A percentile compares a stretch with the other conserved stretches of the same genome.
Evolutionary conservation across 345 rosid genomes (phyloP).

Genomic region (Populus nigra): DNA sequence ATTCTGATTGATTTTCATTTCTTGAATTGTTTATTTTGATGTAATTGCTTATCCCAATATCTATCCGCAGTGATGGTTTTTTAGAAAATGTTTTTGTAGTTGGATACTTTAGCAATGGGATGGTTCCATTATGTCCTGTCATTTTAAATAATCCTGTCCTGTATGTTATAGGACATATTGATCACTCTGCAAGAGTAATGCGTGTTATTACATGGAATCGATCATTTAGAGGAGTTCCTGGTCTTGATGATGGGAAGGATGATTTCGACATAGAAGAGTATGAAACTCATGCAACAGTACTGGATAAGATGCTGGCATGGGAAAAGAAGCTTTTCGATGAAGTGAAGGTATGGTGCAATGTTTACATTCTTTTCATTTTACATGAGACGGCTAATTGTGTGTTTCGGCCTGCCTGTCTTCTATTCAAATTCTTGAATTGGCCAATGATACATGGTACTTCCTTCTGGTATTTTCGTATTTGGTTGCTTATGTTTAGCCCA

Average conservation of each 20-base stretch:
- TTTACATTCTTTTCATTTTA: not conserved
- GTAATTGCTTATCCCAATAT: not conserved
- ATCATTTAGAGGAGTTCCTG: constrained; percentile 61
- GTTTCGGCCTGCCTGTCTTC: not conserved
- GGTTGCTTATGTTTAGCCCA: not conserved
- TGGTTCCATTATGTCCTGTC: not conserved
- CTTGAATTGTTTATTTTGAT: not conserved
- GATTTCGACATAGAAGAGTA: constrained; percentile 73
- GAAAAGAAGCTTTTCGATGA: constrained; percentile 96
- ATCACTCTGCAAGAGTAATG: constrained; percentile 94
- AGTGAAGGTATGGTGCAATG: constrained; percentile 65
- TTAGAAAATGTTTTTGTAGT: not conserved
- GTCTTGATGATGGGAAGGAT: constrained; percentile 58
- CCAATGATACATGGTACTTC: not conserved
- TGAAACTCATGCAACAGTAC: constrained; percentile 93
- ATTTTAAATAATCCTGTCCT: not conserved
- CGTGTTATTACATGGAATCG: constrained; percentile 97
- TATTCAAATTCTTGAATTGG: not conserved
- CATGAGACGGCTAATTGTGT: not conserved
- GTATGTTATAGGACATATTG: constrained; percentile 66
- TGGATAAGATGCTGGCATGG: constrained; percentile 98
- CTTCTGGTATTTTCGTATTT: not conserved
- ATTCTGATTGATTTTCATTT: not conserved
- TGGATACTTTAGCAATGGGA: not conserved
- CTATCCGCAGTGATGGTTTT: not conserved